Percentiles rank a stretch among this genome's conserved stretches.
These are phyloP conservation scores for Uronychia binucleata DNA, from an alignment of 73 alveolate species.

Conservation along the genomic window DNA sequence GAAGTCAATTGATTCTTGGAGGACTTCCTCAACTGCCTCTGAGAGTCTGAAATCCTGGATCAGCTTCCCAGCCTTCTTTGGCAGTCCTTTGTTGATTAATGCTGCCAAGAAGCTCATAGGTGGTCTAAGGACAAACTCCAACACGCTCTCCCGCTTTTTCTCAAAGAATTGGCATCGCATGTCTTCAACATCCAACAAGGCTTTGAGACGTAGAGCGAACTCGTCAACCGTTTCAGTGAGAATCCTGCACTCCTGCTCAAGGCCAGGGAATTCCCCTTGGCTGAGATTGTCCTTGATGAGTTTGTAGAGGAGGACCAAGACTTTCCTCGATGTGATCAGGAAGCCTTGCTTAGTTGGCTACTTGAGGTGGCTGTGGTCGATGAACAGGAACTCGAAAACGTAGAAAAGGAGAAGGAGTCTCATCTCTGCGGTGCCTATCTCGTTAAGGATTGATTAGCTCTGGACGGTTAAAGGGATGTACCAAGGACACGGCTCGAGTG, in stretches of 20 bases:
- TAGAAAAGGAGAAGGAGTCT: neutral
- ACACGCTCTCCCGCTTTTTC: neutral
- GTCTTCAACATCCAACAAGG: neutral
- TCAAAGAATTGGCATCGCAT: neutral
- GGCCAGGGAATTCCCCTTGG: neutral
- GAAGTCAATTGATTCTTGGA: neutral
- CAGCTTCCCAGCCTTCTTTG: too few species aligned
- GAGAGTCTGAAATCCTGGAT: too few species aligned
- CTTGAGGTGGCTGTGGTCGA: neutral
- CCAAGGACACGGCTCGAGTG: too few species aligned
- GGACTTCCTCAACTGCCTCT: too few species aligned
- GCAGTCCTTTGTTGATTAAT: too few species aligned
- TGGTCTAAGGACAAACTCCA: neutral
- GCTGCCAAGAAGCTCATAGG: neutral
- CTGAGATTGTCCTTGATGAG: neutral
- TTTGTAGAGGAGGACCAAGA: neutral
- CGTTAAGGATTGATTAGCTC: neutral
- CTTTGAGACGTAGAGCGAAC: neutral
- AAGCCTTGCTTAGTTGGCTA: neutral
- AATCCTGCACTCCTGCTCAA: neutral
- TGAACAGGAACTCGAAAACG: neutral
- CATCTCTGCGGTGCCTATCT: neutral
- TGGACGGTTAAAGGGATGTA: too few species aligned
- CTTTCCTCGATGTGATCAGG: neutral
- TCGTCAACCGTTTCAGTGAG: neutral